Percentiles rank a stretch among this genome's conserved stretches.
phyloP scores from a whole-genome alignment of 352 stramenopile genomes.

The Phytophthora citricola region DNA sequence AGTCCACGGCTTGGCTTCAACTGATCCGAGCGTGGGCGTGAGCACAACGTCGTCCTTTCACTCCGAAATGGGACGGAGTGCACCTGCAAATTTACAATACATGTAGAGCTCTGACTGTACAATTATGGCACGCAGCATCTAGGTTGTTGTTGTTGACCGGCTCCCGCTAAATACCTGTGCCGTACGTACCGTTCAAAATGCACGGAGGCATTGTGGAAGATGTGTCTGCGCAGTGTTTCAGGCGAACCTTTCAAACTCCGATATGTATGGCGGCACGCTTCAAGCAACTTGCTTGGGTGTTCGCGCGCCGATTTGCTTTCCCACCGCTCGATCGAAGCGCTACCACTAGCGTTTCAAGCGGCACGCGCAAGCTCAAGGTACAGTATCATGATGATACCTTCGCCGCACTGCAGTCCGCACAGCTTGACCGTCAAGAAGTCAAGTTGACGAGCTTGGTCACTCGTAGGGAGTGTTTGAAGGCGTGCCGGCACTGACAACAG shows the following conservation, averaged over 20 bases:
- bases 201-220: conserved; percentile 2
- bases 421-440: too few relatives aligned
- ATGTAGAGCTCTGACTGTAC: too few relatives aligned
- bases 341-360: conserved; percentile 7
- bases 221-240: conserved; percentile 4
- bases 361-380: background rate
- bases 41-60: conserved; percentile 10
- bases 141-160: background rate
- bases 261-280: background rate
- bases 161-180: conserved; percentile 11
- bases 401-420: background rate
- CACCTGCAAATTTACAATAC: too few relatives aligned
- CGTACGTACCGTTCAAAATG: background rate
- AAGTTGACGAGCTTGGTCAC: conserved; percentile 8
- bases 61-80: conserved; percentile 8
- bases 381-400: background rate
- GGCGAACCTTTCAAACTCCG: conserved; percentile 2
- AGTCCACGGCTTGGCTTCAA: conserved; percentile 20
- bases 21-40: conserved; percentile 17
- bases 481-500: conserved; percentile 16
- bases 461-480: conserved; percentile 5
- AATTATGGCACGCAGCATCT: too few relatives aligned
- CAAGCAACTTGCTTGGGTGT: conserved; percentile 3
- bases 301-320: conserved; percentile 23
- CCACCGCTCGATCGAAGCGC: conserved; percentile 35